Base-by-base conservation (phyloP, 768 basidiomycete genomes). In the Pulveroboletus ravenelii region DNA sequence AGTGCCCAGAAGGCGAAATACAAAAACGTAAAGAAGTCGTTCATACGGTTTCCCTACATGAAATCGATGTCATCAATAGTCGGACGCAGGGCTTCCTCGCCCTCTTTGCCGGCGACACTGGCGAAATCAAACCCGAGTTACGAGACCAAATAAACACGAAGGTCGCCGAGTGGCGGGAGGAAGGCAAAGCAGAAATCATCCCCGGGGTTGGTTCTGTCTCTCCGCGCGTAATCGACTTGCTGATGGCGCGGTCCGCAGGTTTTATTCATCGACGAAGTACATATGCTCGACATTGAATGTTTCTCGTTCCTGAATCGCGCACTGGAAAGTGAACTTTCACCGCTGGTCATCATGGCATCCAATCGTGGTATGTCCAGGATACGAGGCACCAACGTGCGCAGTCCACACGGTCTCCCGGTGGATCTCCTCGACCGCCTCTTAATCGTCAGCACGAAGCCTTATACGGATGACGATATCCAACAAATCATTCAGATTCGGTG, bases 281-380 rank as follows among this genome's bases (percentile, higher is more conserved):
- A 98, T 76, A 99, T 99, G 95, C 84, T 99, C 57, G 95, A 99
- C 68, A 97, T 99, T 55, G 95, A 98, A 67, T 97, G 95, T 65
- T 98, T 98, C 76, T 96, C 94, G 7, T 99, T 94, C 79, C 76
- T 99, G 52, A 99, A 99, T 67, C 84, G 95, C 31, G 95, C 95
- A 2, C 76, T 99, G 42, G 95, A 99, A 66, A 85, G 85, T 53
- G 94, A 95, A 54, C 77, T 98, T 1, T 85, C 95, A 1, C 95
- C 95, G 1, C 74, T 98, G 47, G 95, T 99, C 34, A 93, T 99
- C 61, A 97, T 99, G 95, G 95, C 95, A 1, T 92, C 90, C 41
- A 99, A 99, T 66, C 79, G 95, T 14, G 95, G 95, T 5, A 93
- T 93, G 80, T 83, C 93, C 5, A 80, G 89, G 45, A 96, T 99